Conservation (phyloP, 768 basidiomycete genomes). For the Coprinellus aureogranulatus region DNA sequence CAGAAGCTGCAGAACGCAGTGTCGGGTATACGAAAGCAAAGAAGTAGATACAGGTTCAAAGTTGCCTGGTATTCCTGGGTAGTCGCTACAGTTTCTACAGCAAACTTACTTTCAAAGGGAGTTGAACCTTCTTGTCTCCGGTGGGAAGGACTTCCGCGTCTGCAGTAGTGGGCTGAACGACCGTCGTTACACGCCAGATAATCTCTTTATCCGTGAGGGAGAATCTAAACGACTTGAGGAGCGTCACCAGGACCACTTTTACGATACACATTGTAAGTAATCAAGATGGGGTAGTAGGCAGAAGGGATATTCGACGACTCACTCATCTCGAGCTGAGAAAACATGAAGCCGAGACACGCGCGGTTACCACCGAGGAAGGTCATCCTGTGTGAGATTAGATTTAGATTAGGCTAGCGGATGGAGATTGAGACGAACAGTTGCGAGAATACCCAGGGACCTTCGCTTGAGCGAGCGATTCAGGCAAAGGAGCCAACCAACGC, state of each 20-base stretch:
- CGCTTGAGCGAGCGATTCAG: slow-evolving; percentile 25
- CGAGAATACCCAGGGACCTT: slow-evolving; percentile 44
- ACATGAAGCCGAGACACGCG: slow-evolving; percentile 37
- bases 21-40: too few relatives aligned
- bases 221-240: slow-evolving; percentile 28
- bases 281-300: neutral
- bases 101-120: neutral
- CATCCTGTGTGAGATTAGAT: too few relatives aligned
- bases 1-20: too few relatives aligned
- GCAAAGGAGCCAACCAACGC: slow-evolving; percentile 39
- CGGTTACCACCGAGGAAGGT: slow-evolving; percentile 11
- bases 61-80: too few relatives aligned
- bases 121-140: neutral
- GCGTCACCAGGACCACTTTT: slow-evolving; percentile 29
- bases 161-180: slow-evolving; percentile 20
- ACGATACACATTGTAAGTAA: neutral
- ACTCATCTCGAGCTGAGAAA: slow-evolving; percentile 45
- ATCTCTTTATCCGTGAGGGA: slow-evolving; percentile 26
- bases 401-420: too few relatives aligned
- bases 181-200: slow-evolving; percentile 26
- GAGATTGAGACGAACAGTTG: slow-evolving; percentile 37
- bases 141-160: neutral
- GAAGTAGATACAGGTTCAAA: too few relatives aligned
- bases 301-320: slow-evolving; percentile 15
- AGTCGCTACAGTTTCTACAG: too few relatives aligned